Evolutionary conservation across 768 basidiomycete species (phyloP).

Genomic region (Termitomyces bulborhizus): DNA sequence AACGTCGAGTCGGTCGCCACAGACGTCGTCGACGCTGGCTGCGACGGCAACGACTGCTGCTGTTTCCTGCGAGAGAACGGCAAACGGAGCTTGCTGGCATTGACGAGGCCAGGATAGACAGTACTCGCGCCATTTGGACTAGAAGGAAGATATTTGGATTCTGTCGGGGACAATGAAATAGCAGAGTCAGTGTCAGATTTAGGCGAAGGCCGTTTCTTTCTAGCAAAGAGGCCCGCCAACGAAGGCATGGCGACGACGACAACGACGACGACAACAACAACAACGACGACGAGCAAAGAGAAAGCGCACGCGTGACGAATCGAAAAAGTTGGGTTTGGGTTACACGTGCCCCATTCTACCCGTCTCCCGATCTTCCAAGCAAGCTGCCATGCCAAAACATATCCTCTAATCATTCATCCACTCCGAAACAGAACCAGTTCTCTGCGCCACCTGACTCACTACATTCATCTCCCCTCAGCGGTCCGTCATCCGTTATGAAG

Average conservation of each 20-base stretch:
- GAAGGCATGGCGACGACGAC: slow-evolving; percentile 24
- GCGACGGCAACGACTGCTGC: not conserved
- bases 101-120: slow-evolving; percentile 17
- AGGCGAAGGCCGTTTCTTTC: slow-evolving; percentile 26
- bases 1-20: slow-evolving; percentile 12
- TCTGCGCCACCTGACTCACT: no score
- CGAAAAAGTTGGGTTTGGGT: no score
- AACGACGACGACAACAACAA: not conserved
- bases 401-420: no score
- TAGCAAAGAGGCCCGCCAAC: slow-evolving; percentile 31
- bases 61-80: slow-evolving; percentile 33
- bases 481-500: no score
- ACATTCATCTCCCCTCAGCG: no score
- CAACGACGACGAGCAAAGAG: no score
- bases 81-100: slow-evolving; percentile 26
- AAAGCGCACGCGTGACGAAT: no score
- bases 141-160: not conserved
- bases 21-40: slow-evolving; percentile 14
- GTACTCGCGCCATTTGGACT: no score
- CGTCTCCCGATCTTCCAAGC: no score
- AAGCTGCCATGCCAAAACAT: no score
- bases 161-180: slow-evolving; percentile 28
- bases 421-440: no score
- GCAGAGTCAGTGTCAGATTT: slow-evolving; percentile 13
- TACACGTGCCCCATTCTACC: no score